Conservation (phyloP, 352 stramenopile genomes). For the Globisporangium canariense region DNA sequence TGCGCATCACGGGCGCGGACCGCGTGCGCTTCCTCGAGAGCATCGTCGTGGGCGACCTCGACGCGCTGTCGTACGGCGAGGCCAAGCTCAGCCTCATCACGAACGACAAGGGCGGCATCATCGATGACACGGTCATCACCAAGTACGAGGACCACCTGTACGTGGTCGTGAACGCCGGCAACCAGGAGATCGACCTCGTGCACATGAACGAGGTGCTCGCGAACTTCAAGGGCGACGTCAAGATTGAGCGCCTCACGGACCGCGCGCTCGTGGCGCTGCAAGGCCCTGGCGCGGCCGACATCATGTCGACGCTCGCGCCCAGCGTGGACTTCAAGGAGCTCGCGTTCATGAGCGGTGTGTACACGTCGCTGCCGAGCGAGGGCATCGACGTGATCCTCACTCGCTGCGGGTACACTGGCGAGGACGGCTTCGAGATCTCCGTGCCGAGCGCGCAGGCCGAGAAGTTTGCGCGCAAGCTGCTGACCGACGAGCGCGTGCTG, state of each 20-base stretch:
- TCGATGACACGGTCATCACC: constrained; percentile 98
- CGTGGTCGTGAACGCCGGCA: constrained; percentile 98
- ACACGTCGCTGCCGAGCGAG: constrained; percentile 70
- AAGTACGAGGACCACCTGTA: constrained; percentile 92
- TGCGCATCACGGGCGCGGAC: constrained; percentile 92
- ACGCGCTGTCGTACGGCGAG: constrained; percentile 75
- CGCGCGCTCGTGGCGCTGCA: constrained; percentile 96
- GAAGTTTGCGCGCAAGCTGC: constrained; percentile 51
- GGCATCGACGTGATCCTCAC: constrained; percentile 86
- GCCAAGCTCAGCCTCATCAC: constrained; percentile 95
- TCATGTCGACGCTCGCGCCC: constrained; percentile 82
- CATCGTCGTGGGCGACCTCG: constrained; percentile 95
- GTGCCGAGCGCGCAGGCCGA: constrained; percentile 64
- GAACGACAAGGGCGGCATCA: constrained; percentile 95
- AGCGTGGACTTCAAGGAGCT: constrained; percentile 90
- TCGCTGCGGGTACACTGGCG: constrained; percentile 98
- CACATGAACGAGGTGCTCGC: constrained; percentile 91
- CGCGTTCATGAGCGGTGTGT: constrained; percentile 95
- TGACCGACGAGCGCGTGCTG: constrained; percentile 80
- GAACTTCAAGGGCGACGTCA: constrained; percentile 89
- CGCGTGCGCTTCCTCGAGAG: constrained; percentile 94
- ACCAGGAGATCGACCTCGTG: constrained; percentile 94
- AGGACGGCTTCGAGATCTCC: constrained; percentile 99
- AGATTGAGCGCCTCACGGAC: constrained; percentile 92
- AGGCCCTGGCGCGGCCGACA: constrained; percentile 88